Evolutionary conservation across 208 protist species (phyloP), one percentile per base, ranked within the genome.

Genomic region (Trypanosoma lewisi): DNA sequence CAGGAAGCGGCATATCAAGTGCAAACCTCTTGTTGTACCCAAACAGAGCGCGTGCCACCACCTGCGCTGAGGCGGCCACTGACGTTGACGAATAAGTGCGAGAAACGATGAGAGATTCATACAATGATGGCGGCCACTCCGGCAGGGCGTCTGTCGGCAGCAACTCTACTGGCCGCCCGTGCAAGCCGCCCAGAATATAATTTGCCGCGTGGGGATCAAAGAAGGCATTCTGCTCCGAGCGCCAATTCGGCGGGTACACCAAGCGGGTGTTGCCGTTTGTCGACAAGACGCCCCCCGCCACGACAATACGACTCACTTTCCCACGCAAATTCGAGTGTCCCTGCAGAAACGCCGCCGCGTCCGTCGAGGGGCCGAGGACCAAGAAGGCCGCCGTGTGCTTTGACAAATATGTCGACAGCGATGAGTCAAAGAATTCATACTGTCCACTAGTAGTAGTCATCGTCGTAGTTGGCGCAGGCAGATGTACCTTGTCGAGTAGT

Each of bases 191-290:
- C 17, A 80, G 19, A 27, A 94, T 57, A 60, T 84, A 85, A 56
- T 85, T 59, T 2, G 85, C 85, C 17, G 87, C 84, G 0, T 50
- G 5, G 1, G 83, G 71, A 66, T 94, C 87, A 47, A 90, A 48
- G 59, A 83, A 91, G 44, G 86, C 79, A 66, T 89, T 84, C n/a
- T 80, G 36, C 60, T 94, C 84, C 0, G 84, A 74, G 8, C 42
- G 60, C 0, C 27, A 69, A 63, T 84, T 89, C 47, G 45, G 37
- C 16, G 44, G 33, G 52, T 82, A 76, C 16, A 89, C n/a, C 53
- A 77, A 68, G 6, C 80, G 56, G 1, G 78, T 75, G 64, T 91
- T 60, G 36, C 77, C 82, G 0, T 5, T 51, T 0, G 2, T 21
- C 39, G 58, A 67, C 55, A 94, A 80, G 33, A 78, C 75, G 23